Base-by-base conservation (phyloP, 2,329 filamentous ascomycete genomes). In the Aotearoamyces nothofagi region DNA sequence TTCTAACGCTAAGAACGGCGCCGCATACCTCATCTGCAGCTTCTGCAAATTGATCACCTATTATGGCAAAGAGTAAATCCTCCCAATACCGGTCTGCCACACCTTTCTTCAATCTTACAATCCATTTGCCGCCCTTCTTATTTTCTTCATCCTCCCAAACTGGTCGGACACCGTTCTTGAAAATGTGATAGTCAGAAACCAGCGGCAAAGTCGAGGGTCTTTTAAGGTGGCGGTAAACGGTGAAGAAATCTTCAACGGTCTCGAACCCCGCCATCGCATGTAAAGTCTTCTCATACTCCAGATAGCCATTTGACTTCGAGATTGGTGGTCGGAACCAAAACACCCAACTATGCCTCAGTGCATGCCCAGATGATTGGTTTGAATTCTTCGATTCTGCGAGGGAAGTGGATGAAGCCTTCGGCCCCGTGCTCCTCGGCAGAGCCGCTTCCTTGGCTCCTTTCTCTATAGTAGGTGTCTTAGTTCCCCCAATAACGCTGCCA, bases 141-240 rank as follows among this genome's bases (percentile, higher is more conserved):
- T 98, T 98, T 51, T 92, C 83, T 26, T 93, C 84, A 44, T 98
- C 90, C 55, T 98, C 90, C 90, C 90, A 98, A 43, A 98, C 90
- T 13, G 90, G 90, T 35, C 90, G 75, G 36, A 98, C 86, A 31
- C 86, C 87, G 49, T 90, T 84, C 56, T 90, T 92, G 63, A 98
- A 98, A 35, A 98, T 77, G 52, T 98, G 90, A 51, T 94, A 98
- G 56, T 98, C 90, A 14, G 86, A 94, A 16, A 96, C 87, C 4
- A 87, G 76, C 5, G 87, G 87, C 33, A 98, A 63, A 17, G 68
- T 61, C 19, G 86, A 96, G 3, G 92, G 90, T 15, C 80, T 73
- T 58, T 92, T 92, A 26, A 98, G 66, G 53, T 96, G 84, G 31
- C 69, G 63, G 51, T 93, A 96, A 20, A 93, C 74, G 26, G 71